Evolutionary conservation across 2,329 filamentous ascomycete genomes (phyloP), one percentile per base, ranked within the genome.

Genomic region (Raffaelea albimanens): DNA sequence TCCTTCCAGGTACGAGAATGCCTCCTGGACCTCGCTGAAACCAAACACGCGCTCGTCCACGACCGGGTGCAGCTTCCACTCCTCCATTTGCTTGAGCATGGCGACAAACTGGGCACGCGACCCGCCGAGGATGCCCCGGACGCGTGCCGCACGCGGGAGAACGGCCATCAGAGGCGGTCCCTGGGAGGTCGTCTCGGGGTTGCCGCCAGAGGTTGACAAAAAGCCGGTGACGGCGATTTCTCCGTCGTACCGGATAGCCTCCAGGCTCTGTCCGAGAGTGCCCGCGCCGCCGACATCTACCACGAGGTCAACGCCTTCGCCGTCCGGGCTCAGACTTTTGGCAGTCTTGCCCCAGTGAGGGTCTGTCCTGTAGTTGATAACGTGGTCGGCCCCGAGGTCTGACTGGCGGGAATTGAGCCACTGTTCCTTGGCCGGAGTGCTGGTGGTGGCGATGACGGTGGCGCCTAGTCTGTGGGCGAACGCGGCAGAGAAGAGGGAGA

Each of bases 401-500:
- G 72, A 73, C n/a, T 13, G 25, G 25, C 25, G 25, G 13, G 14
- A 80, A 64, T 11, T 75, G 11, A 81, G 64, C 23, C 59, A 58
- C 23, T 71, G 65, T 3, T 62, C 69, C 59, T 81, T 81, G 2
- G 63, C 61, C 0, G 61, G 56, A 0, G 69, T 72, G 1, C 71
- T 76, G 0, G 76, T 80, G 0, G 76, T 80, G 0, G 76, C 72
- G 47, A 81, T 76, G 44, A 81, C 75, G 7, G 59, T 68, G 0
- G 76, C 77, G 23, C 75, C 76, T 0, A 69, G 69, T 0, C 75
- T 73, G 49, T 61, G 56, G 36, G 66, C 66, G 43, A 68, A 61
- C 60, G 75, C 82, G n/a, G 85, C 61, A 3, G 73, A 82, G 50
- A 83, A 83, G 50, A 85, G 70, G 52, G 72, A 77, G 8, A 86